A percentile compares a stretch with the other conserved stretches of the same genome.
These are phyloP conservation scores for Zalaria obscura DNA, from an alignment of 2,329 filamentous ascomycete genomes.

Conservation along the genomic window DNA sequence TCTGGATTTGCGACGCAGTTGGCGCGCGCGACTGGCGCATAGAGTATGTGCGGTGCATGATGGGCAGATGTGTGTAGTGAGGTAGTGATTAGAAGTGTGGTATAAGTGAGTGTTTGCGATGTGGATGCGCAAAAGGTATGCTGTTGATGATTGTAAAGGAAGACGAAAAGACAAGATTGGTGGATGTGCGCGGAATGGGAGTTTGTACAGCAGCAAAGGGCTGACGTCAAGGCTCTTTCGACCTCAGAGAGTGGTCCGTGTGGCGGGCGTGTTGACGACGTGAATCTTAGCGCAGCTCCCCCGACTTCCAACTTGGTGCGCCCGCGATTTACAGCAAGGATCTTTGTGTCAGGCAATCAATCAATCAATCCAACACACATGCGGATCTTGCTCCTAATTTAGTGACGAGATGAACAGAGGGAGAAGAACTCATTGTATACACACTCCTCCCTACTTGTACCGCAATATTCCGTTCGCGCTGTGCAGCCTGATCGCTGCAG, in stretches of 20 bases:
- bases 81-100: background rate
- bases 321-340: no score
- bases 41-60: constrained; percentile 96
- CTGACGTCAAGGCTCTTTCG: background rate
- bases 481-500: background rate
- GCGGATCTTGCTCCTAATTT: background rate
- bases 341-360: background rate
- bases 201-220: background rate
- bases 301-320: background rate
- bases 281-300: background rate
- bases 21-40: constrained; percentile 96
- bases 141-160: background rate
- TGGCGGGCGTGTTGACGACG: background rate
- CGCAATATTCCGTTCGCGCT: no score
- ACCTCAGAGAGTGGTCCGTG: background rate
- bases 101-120: background rate
- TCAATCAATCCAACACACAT: background rate
- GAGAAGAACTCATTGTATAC: background rate
- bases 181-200: background rate
- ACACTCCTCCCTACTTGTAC: no score
- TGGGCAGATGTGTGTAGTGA: constrained; percentile 6
- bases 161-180: background rate
- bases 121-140: background rate
- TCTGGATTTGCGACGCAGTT: constrained; percentile 82
- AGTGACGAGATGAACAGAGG: background rate